A percentile compares a stretch with the other conserved stretches of the same genome.
Conservation (phyloP, 306 rosid genomes). For the Cucurbita argyrosperma region DNA sequence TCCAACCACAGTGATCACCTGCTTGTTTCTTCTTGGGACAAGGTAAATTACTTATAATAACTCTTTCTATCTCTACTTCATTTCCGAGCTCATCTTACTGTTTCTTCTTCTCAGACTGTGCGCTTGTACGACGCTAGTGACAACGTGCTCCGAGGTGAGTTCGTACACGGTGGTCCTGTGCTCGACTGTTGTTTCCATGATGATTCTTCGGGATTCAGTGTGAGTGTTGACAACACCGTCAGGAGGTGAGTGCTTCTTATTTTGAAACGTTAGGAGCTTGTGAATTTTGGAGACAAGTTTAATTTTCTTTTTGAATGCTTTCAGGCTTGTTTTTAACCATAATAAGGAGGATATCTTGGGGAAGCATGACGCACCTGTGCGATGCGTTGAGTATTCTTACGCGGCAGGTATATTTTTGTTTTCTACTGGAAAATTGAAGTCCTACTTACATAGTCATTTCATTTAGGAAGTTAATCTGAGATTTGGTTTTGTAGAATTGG, state of each 20-base stretch:
- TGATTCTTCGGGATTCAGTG: slow-evolving; percentile 85
- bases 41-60: slow-evolving; percentile 22
- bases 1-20: slow-evolving; percentile 80
- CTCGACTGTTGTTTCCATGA: slow-evolving; percentile 97
- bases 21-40: slow-evolving; percentile 94
- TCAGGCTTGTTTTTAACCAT: slow-evolving; percentile 57
- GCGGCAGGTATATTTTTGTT: slow-evolving; percentile 46
- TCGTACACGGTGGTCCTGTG: slow-evolving; percentile 63
- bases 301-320: neutral
- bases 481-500: neutral
- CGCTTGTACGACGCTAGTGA: slow-evolving; percentile 85
- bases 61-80: neutral
- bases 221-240: slow-evolving; percentile 61
- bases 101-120: slow-evolving; percentile 33
- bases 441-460: neutral
- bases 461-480: neutral
- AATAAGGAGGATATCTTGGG: slow-evolving; percentile 81
- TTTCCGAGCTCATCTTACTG: neutral
- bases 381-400: slow-evolving; percentile 85
- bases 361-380: slow-evolving; percentile 78
- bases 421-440: neutral
- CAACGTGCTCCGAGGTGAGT: slow-evolving; percentile 67
- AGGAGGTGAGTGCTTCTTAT: slow-evolving; percentile 30
- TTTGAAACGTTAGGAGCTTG: neutral
- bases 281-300: neutral